phyloP scores from a whole-genome alignment of 2,329 filamentous ascomycete genomes.

The Hymenoscyphus infarciens region DNA sequence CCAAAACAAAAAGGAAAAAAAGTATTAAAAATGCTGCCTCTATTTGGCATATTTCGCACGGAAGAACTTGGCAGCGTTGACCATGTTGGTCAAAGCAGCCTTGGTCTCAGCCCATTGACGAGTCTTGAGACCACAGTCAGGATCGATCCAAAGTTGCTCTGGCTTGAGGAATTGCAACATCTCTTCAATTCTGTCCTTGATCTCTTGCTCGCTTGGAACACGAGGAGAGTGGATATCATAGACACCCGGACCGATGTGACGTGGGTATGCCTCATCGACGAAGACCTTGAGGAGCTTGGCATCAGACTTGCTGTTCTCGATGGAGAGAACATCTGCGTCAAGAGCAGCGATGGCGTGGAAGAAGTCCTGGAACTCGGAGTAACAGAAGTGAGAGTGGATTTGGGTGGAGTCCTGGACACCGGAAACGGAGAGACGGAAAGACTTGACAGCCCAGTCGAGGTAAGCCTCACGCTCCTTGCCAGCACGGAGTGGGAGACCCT shows the following conservation, averaged over 20 bases:
- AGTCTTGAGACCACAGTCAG: conserved; percentile 99
- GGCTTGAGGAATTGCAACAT: conserved; percentile 97
- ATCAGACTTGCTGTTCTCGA: conserved; percentile 99
- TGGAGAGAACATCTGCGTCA: conserved; percentile 96
- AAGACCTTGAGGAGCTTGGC: conserved; percentile 99
- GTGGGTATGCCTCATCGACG: conserved; percentile 92
- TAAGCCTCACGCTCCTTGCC: conserved; percentile 96
- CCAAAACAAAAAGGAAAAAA: conserved; percentile 19
- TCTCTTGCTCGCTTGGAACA: conserved; percentile 95
- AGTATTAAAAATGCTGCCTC: conserved; percentile 13
- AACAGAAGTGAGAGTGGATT: conserved; percentile 99
- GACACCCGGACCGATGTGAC: conserved; percentile 98
- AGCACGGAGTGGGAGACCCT: conserved; percentile 94
- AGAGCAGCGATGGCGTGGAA: conserved; percentile 99
- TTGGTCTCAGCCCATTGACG: conserved; percentile 99
- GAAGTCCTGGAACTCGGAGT: conserved; percentile 99
- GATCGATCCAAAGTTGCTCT: conserved; percentile 99
- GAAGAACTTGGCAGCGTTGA: conserved; percentile 96
- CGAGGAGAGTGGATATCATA: conserved; percentile 99
- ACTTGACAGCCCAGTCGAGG: conserved; percentile 94
- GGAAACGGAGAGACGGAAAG: conserved; percentile 92
- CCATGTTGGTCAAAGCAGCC: conserved; percentile 92
- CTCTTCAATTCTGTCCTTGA: conserved; percentile 95
- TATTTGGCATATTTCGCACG: conserved; percentile 71
- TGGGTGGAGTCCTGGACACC: conserved; percentile 94